phyloP scores from a whole-genome alignment of 1,284 basidiomycete species.

The Lignosus rhinocerotis region DNA sequence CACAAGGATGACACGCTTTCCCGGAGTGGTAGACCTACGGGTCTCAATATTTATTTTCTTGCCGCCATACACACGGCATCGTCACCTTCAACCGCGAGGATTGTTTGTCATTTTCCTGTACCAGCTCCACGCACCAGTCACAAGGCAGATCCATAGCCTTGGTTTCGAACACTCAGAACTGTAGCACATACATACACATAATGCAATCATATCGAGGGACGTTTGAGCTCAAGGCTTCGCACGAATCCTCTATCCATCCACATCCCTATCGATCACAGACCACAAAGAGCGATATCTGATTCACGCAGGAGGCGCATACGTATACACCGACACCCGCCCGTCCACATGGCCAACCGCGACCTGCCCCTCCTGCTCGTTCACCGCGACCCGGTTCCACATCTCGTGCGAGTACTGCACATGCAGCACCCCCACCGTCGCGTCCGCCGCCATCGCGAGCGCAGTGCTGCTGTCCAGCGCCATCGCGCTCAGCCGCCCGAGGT shows the following conservation, averaged over 20 bases:
- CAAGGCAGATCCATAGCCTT: too few relatives aligned
- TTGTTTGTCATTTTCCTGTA: too few relatives aligned
- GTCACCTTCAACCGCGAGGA: too few relatives aligned
- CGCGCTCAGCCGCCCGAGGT: conserved; percentile 4
- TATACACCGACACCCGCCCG: conserved; percentile 50
- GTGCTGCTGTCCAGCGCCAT: conserved; percentile 24
- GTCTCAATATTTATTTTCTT: conserved; percentile 21
- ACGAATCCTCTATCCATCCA: not conserved
- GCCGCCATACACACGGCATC: too few relatives aligned
- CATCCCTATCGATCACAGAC: not conserved
- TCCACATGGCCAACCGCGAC: conserved; percentile 53
- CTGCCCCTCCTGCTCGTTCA: conserved; percentile 61
- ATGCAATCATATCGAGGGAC: too few relatives aligned
- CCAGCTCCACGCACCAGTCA: too few relatives aligned
- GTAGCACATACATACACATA: too few relatives aligned
- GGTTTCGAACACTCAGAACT: too few relatives aligned
- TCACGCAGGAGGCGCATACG: conserved; percentile 14
- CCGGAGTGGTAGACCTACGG: conserved; percentile 28
- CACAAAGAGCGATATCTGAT: not conserved
- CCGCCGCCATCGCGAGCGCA: conserved; percentile 25
- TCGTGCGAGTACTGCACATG: conserved; percentile 42
- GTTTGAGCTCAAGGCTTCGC: not conserved
- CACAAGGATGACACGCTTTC: conserved; percentile 28
- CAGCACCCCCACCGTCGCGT: conserved; percentile 42
- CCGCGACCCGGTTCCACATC: conserved; percentile 51